A percentile compares a stretch with the other conserved stretches of the same genome.
phyloP scores from a whole-genome alignment of 768 basidiomycete genomes.

The Lactifluus rugatus region DNA sequence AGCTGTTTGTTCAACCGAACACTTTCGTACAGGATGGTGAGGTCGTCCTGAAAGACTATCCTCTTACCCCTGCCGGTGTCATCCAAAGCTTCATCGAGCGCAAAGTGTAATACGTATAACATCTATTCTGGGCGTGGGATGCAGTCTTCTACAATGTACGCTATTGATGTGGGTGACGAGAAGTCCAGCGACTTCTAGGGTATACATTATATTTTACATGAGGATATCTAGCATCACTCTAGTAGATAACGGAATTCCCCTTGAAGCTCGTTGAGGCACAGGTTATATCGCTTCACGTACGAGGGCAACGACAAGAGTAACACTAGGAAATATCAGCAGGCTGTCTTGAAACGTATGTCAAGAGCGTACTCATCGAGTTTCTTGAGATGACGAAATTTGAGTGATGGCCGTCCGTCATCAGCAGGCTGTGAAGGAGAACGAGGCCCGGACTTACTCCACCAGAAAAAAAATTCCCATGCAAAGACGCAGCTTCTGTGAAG shows the following conservation, averaged over 20 bases:
- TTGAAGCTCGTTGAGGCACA: not conserved
- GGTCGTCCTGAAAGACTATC: slow-evolving; percentile 71
- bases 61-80: slow-evolving; percentile 58
- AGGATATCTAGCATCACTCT: not conserved
- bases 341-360: slow-evolving; percentile 2
- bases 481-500: slow-evolving; percentile 56
- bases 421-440: not conserved
- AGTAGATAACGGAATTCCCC: not conserved
- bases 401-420: not conserved
- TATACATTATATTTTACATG: slow-evolving; percentile 8
- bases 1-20: slow-evolving; percentile 79
- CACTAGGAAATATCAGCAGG: slow-evolving; percentile 32
- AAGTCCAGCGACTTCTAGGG: not conserved
- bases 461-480: slow-evolving; percentile 52
- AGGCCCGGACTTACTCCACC: slow-evolving; percentile 56
- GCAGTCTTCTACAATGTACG: slow-evolving; percentile 11
- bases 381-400: slow-evolving; percentile 28
- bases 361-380: slow-evolving; percentile 70
- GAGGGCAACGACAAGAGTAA: slow-evolving; percentile 60
- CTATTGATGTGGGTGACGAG: slow-evolving; percentile 1
- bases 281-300: slow-evolving; percentile 50
- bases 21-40: slow-evolving; percentile 58
- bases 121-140: not conserved
- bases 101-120: slow-evolving; percentile 11
- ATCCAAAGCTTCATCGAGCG: slow-evolving; percentile 80